These are phyloP conservation scores for Populus simonii DNA, from an alignment of 345 rosid species.

Conservation along the genomic window DNA sequence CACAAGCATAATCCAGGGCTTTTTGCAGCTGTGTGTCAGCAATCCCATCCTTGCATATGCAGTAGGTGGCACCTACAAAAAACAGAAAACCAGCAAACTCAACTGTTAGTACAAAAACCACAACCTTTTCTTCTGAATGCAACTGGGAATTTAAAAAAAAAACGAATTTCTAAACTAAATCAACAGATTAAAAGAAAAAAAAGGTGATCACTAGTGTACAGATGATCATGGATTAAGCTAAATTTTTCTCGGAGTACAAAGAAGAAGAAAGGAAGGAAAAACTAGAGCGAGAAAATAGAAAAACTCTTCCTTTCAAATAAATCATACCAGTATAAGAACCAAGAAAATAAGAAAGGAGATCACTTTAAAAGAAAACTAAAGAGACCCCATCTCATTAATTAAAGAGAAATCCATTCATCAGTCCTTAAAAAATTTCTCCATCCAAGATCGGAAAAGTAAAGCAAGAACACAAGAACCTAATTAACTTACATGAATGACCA, in stretches of 20 bases:
- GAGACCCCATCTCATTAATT: conserved; percentile 10
- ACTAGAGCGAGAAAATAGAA: background rate
- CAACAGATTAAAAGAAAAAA: background rate
- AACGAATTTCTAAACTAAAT: background rate
- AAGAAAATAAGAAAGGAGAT: background rate
- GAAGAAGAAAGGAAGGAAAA: background rate
- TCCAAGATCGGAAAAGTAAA: background rate
- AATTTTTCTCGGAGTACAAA: background rate
- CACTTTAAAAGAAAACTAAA: background rate
- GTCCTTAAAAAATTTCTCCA: background rate
- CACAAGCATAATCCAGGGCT: conserved; percentile 83
- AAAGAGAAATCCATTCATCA: background rate
- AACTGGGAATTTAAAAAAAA: background rate
- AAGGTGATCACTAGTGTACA: background rate
- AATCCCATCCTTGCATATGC: conserved; percentile 71
- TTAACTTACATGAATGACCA: conserved; percentile 65
- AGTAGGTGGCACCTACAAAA: conserved; percentile 54
- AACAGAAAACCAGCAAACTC: background rate
- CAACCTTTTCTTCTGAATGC: background rate
- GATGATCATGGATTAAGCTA: background rate
- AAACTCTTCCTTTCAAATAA: background rate
- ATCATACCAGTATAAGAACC: background rate
- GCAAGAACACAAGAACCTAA: background rate
- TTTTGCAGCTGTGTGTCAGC: conserved; percentile 57
- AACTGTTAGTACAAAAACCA: conserved; percentile 4